Conservation (phyloP, 148 eudicot species). For the Rhododendron kiyosumense region DNA sequence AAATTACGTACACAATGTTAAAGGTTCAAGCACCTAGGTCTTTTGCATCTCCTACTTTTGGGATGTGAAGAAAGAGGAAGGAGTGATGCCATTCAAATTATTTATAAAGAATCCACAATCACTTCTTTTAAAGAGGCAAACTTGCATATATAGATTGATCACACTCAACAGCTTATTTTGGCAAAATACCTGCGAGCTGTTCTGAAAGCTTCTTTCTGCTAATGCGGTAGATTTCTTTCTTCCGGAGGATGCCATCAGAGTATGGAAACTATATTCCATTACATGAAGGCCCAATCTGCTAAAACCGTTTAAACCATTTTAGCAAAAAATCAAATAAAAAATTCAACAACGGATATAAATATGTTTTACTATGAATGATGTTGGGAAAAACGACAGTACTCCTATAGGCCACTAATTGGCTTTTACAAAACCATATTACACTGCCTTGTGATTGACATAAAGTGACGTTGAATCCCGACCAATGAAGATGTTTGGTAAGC, state of each 20-base stretch:
- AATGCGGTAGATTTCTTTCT: conserved; percentile 58
- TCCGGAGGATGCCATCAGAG: conserved; percentile 71
- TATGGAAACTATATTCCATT: conserved; percentile 78
- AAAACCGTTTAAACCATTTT: conserved; percentile 1
- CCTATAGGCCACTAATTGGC: not conserved
- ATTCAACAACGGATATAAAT: not conserved
- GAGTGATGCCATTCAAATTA: not conserved
- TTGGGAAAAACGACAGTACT: not conserved
- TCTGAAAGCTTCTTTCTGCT: conserved; percentile 57
- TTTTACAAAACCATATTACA: not conserved
- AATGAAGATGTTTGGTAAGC: not conserved
- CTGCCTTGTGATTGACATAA: not conserved
- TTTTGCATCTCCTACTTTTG: not conserved
- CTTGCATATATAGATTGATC: not conserved
- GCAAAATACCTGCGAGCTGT: conserved; percentile 67
- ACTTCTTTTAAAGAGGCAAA: not conserved
- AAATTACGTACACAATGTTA: not conserved
- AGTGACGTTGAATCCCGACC: not conserved
- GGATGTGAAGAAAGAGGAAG: not conserved
- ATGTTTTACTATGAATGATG: not conserved
- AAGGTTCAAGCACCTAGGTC: not conserved
- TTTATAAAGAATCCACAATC: not conserved
- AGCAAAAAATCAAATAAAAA: not conserved
- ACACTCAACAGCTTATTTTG: not conserved
- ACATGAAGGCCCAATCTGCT: conserved; percentile 80